These are phyloP conservation scores for Anisodus tanguticus DNA, from an alignment of 257 asterid genomes.

Conservation along the genomic window DNA sequence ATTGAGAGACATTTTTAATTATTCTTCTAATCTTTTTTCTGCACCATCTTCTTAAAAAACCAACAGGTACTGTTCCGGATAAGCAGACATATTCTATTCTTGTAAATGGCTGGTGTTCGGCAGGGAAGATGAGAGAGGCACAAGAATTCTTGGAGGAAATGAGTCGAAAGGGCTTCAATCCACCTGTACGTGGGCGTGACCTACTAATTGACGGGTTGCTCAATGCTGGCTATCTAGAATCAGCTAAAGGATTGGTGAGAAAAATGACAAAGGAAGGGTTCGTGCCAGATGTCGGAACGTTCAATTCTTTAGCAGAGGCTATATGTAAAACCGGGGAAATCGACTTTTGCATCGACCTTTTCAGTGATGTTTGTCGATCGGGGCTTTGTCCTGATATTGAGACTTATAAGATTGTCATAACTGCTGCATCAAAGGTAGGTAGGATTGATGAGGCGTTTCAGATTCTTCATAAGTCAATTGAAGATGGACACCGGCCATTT, in stretches of 20 bases:
- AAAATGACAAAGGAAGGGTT: slow-evolving; percentile 90
- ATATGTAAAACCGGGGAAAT: slow-evolving; percentile 70
- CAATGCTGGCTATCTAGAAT: slow-evolving; percentile 93
- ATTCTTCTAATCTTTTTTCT: too few species aligned
- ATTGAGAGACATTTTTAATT: too few species aligned
- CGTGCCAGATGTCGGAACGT: slow-evolving; percentile 84
- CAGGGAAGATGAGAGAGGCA: slow-evolving; percentile 95
- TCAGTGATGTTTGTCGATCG: slow-evolving; percentile 64
- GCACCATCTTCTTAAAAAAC: too few species aligned
- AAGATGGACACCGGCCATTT: slow-evolving; percentile 86
- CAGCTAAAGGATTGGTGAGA: slow-evolving; percentile 87
- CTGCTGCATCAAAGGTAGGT: slow-evolving; percentile 71
- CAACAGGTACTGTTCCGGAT: slow-evolving; percentile 51
- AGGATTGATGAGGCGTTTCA: slow-evolving; percentile 61
- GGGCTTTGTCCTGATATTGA: slow-evolving; percentile 74
- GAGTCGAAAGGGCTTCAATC: slow-evolving; percentile 86
- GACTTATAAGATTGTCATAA: slow-evolving; percentile 72
- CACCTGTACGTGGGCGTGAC: slow-evolving; percentile 97
- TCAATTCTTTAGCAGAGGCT: slow-evolving; percentile 81
- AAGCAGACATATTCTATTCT: slow-evolving; percentile 81
- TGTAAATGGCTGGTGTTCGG: slow-evolving; percentile 94
- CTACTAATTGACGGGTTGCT: slow-evolving; percentile 81
- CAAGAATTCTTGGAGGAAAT: slow-evolving; percentile 93
- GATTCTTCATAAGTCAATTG: slow-evolving; percentile 74
- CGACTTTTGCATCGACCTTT: slow-evolving; percentile 76